Evolutionary conservation across 805 yeast genomes (phyloP), one percentile per base, ranked within the genome.

Genomic region (Yarrowia divulgata): DNA sequence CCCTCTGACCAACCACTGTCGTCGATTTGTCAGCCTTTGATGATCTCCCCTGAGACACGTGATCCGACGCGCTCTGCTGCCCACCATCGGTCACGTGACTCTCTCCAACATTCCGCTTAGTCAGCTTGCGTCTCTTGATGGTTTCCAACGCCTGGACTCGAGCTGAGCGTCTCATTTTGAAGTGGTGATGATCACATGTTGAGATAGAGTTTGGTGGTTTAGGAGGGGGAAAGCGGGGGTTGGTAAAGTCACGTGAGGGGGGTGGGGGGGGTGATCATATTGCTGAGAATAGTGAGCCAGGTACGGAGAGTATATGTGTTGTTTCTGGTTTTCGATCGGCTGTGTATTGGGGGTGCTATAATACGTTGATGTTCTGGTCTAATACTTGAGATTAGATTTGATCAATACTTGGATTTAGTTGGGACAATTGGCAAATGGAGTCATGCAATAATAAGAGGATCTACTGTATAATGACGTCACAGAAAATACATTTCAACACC

Each of bases 121-220:
- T 49, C 23, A 57, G 18, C 29, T 57, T 57, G 6, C 64, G n/a
- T 4, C 64, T 9, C n/a, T 57, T 57, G 49, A 57, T 57, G 1
- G 64, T 57, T 32, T 57, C 64, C 40, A 57, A 40, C 16, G 64
- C 64, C 37, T 57, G 64, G 40, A 57, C 48, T 29, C 64, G 37
- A 19, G 64, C 48, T 42, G 64, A 57, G 23, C 64, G 64, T 57
- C 64, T 57, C 64, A 57, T 57, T 32, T 8, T 3, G 10, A 18
- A 14, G 54, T 50, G 45, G 45, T 37, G 60, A 14, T 16, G 45
- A 49, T 14, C 14, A 19, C 3, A 8, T 16, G 46, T 14, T n/a
- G 23, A n/a, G 43, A 54, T 54, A 39, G 49, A 42, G 64, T 57
- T 40, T 57, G 49, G 37, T 1, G 5, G 40, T 12, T 3, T 46